Evolutionary conservation across 495 filamentous ascomycete species (phyloP).

Genomic region (Cudoniella acicularis): DNA sequence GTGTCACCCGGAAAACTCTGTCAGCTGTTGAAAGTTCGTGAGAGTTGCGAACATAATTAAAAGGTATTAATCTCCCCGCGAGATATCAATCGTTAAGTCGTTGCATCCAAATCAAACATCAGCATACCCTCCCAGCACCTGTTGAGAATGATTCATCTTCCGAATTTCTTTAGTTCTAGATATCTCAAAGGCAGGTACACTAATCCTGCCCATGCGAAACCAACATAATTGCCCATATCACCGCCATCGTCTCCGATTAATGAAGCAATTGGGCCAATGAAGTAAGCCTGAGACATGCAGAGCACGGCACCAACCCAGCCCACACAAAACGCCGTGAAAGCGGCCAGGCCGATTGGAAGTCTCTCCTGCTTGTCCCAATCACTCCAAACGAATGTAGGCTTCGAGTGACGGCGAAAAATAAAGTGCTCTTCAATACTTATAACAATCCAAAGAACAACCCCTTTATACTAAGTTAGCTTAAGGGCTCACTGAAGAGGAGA

Average conservation of each 20-base stretch:
- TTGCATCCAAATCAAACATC: background rate
- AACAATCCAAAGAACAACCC: slow-evolving; percentile 62
- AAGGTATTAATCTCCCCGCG: too few species aligned
- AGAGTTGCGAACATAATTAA: too few species aligned
- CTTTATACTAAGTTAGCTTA: slow-evolving; percentile 25
- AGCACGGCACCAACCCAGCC: slow-evolving; percentile 68
- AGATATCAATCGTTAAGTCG: slow-evolving; percentile 24
- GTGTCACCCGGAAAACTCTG: too few species aligned
- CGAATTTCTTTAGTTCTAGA: slow-evolving; percentile 41
- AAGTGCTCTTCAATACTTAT: slow-evolving; percentile 62
- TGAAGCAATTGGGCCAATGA: slow-evolving; percentile 57
- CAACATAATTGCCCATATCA: slow-evolving; percentile 50
- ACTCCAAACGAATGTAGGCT: slow-evolving; percentile 53
- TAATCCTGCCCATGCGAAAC: slow-evolving; percentile 45
- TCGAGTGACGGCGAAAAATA: slow-evolving; percentile 48
- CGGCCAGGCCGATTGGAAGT: slow-evolving; percentile 61
- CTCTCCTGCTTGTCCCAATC: slow-evolving; percentile 55
- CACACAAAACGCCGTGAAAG: slow-evolving; percentile 57
- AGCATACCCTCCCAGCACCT: background rate
- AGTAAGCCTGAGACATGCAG: slow-evolving; percentile 68
- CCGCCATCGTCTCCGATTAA: slow-evolving; percentile 19
- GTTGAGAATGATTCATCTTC: slow-evolving; percentile 26
- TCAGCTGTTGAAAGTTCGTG: too few species aligned
- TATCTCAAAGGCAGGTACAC: slow-evolving; percentile 48
- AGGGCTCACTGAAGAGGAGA: background rate